Percentiles rank a stretch among this genome's conserved stretches.
phyloP scores from a whole-genome alignment of 495 filamentous ascomycete genomes.

The Tetracladium setigerum region DNA sequence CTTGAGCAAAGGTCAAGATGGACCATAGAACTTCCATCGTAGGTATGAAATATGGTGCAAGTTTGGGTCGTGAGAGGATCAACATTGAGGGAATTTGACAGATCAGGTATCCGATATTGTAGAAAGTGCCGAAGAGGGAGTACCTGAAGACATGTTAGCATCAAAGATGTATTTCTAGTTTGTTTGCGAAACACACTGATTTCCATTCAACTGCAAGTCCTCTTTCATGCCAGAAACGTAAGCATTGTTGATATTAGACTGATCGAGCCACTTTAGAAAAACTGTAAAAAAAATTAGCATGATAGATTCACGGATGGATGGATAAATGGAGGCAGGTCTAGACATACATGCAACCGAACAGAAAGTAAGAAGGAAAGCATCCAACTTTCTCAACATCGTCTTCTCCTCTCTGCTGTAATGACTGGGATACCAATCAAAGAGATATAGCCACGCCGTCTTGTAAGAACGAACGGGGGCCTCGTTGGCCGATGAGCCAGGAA shows the following conservation, averaged over 20 bases:
- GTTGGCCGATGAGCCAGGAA: no score
- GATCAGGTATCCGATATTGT: conserved; percentile 37
- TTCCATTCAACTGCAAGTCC: conserved; percentile 47
- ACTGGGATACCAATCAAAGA: conserved; percentile 21
- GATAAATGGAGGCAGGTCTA: conserved; percentile 25
- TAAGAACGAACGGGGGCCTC: background rate
- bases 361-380: conserved; percentile 55
- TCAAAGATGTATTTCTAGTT: background rate
- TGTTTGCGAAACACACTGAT: conserved; percentile 35
- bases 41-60: conserved; percentile 41
- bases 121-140: conserved; percentile 24
- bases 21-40: conserved; percentile 53
- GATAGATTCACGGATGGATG: background rate
- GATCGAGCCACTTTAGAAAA: conserved; percentile 42
- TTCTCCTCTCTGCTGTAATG: conserved; percentile 15
- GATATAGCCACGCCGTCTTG: conserved; percentile 16
- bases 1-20: conserved; percentile 43
- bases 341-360: conserved; percentile 53
- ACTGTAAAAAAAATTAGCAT: conserved; percentile 22
- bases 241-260: conserved; percentile 52
- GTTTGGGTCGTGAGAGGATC: conserved; percentile 29
- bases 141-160: conserved; percentile 1
- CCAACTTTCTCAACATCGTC: conserved; percentile 29
- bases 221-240: conserved; percentile 61
- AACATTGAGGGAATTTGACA: conserved; percentile 40